Evolutionary conservation across 2,329 filamentous ascomycete species (phyloP).

Genomic region (Colletotrichum lupini): DNA sequence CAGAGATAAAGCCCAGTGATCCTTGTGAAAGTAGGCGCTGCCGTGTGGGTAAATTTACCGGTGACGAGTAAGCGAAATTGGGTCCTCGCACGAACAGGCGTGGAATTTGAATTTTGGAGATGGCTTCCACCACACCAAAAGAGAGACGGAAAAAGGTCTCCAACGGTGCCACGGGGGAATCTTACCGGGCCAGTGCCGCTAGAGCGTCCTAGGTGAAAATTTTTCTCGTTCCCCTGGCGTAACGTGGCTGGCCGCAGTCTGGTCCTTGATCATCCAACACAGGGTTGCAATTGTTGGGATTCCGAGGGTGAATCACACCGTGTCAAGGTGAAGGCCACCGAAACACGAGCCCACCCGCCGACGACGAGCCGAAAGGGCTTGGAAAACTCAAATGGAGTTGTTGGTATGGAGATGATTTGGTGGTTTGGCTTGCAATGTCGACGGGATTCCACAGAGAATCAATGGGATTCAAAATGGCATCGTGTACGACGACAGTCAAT

Average conservation of each 20-base stretch:
- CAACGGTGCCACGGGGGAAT: slow-evolving; percentile 23
- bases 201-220: slow-evolving; percentile 27
- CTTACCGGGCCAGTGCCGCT: slow-evolving; percentile 27
- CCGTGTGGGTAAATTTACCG: slow-evolving; percentile 31
- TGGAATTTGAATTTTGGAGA: slow-evolving; percentile 23
- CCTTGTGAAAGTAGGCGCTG: slow-evolving; percentile 21
- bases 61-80: slow-evolving; percentile 33
- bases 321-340: slow-evolving; percentile 31
- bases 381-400: slow-evolving; percentile 1
- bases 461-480: neutral
- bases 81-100: slow-evolving; percentile 25
- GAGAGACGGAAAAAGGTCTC: neutral
- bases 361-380: neutral
- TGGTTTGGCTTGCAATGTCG: slow-evolving; percentile 14
- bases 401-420: slow-evolving; percentile 25
- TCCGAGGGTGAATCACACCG: slow-evolving; percentile 29
- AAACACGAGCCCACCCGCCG: slow-evolving; percentile 17
- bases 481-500: neutral
- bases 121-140: slow-evolving; percentile 17
- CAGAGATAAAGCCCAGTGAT: slow-evolving; percentile 8
- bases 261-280: slow-evolving; percentile 19
- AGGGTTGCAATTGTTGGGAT: slow-evolving; percentile 30
- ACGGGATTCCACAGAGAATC: slow-evolving; percentile 16
- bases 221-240: slow-evolving; percentile 29
- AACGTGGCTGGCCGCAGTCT: slow-evolving; percentile 30